Evolutionary conservation across 306 rosid genomes (phyloP).

Genomic region (Ormosia semicastrata): DNA sequence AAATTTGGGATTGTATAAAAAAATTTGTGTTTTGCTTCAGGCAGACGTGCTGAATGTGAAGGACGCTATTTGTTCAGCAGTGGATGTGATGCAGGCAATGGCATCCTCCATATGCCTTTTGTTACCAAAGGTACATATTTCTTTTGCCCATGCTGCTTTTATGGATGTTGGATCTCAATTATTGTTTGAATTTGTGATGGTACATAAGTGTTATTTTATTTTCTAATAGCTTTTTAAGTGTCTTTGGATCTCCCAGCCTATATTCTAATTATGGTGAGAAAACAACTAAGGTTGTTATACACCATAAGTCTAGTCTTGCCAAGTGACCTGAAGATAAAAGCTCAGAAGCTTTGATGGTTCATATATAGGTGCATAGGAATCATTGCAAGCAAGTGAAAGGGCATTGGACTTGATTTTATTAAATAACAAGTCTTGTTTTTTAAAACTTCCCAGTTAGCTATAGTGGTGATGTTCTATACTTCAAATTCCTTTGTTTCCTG

Average conservation of each 20-base stretch:
- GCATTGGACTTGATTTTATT: background rate
- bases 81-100: slow-evolving; percentile 97
- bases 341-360: background rate
- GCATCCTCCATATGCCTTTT: slow-evolving; percentile 71
- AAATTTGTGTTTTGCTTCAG: slow-evolving; percentile 43
- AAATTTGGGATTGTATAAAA: slow-evolving; percentile 9
- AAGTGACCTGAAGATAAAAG: background rate
- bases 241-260: background rate
- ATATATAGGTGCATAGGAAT: background rate
- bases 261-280: background rate
- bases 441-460: background rate
- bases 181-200: background rate
- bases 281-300: background rate
- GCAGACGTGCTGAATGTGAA: slow-evolving; percentile 70
- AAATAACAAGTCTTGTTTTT: background rate
- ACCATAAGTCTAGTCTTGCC: slow-evolving; percentile 1
- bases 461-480: background rate
- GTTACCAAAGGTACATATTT: slow-evolving; percentile 61
- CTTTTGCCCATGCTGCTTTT: background rate
- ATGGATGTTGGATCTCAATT: background rate
- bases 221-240: background rate
- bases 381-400: background rate
- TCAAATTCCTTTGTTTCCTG: background rate
- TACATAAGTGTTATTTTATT: background rate
- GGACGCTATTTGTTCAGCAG: slow-evolving; percentile 86